phyloP scores from a whole-genome alignment of 192 early-diverging fungal genomes.

The Entomortierella chlamydospora region DNA sequence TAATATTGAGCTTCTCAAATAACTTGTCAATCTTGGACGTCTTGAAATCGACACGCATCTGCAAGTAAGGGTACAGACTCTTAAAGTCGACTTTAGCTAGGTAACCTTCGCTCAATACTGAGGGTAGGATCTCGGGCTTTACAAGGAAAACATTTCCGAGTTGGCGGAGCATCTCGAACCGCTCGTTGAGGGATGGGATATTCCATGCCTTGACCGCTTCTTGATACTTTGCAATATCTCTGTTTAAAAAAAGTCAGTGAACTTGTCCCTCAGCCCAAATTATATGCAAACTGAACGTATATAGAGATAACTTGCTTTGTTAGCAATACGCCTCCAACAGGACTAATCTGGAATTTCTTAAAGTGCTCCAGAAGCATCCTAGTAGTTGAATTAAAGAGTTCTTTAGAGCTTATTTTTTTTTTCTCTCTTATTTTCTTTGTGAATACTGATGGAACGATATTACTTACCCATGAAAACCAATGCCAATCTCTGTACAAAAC shows the following conservation, averaged over 20 bases:
- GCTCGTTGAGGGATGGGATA: slow-evolving; percentile 78
- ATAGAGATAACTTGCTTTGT: slow-evolving; percentile 71
- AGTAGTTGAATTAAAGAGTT: neutral
- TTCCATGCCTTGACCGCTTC: slow-evolving; percentile 84
- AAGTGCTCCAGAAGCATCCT: slow-evolving; percentile 93
- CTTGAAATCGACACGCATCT: slow-evolving; percentile 88
- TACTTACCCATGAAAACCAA: slow-evolving; percentile 79
- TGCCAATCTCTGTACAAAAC: slow-evolving; percentile 85
- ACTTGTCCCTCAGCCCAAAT: no score
- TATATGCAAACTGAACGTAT: neutral
- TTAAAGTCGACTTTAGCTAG: slow-evolving; percentile 84
- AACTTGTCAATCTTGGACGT: slow-evolving; percentile 69
- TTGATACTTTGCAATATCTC: slow-evolving; percentile 95
- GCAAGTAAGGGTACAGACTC: slow-evolving; percentile 87
- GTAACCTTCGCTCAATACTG: slow-evolving; percentile 87
- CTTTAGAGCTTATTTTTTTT: neutral
- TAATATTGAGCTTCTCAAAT: slow-evolving; percentile 52
- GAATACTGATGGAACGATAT: neutral
- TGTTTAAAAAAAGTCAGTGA: slow-evolving; percentile 37
- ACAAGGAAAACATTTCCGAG: slow-evolving; percentile 94
- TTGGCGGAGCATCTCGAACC: slow-evolving; percentile 92
- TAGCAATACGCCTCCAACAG: slow-evolving; percentile 88
- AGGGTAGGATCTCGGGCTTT: slow-evolving; percentile 89
- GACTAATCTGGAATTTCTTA: slow-evolving; percentile 87
- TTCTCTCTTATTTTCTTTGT: neutral